Base-by-base conservation (phyloP, 176 grass and related monocot species). In the Microstegium vimineum region DNA sequence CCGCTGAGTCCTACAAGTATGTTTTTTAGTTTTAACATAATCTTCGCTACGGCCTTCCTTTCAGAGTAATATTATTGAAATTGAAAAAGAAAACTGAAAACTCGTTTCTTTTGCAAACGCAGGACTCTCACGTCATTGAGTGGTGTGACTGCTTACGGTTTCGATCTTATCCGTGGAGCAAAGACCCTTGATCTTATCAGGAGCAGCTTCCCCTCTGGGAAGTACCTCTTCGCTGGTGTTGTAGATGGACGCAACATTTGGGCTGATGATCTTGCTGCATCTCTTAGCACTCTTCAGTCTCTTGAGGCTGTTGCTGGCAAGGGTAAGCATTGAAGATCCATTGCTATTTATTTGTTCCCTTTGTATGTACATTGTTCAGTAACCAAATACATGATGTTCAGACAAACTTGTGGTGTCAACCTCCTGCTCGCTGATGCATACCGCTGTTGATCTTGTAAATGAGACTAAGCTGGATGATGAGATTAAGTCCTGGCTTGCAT, bases 371-470 rank as follows among this genome's bases (percentile, higher is more conserved):
- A 26, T 66, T 49, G 34, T 61, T 69, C 26, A 90, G 64, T 85
- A 85, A 60, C 5, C 59, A 81, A 79, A 23, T 52, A 22, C 41
- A 34, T 85, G 56, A n/a, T 84, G n/a, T 71, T 41, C 80, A 98
- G 95, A 91, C 74, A 94, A 98, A 71, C 88, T 98, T 66, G 95
- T 98, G 61, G 95, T 98, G 30, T 98, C 95, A 4, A 98, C 95
- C 56, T 98, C 95, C 16, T 98, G 95, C 86, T 98, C 95, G 0
- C 84, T 98, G 40, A 94, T 94, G 95, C 95, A 98, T 84, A 98
- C 95, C 27, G 95, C 95, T 68, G 95, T 98, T 26, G 95, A 98
- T 82, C 92, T 98, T 62, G 81, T 98, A 31, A 94, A 98, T 31
- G 95, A 98, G 79, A 98, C 88, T 49, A 98, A 98, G 66, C 86